A percentile compares a stretch with the other conserved stretches of the same genome.
phyloP scores from a whole-genome alignment of 75 land plant genomes.

The Sequoiadendron giganteum region DNA sequence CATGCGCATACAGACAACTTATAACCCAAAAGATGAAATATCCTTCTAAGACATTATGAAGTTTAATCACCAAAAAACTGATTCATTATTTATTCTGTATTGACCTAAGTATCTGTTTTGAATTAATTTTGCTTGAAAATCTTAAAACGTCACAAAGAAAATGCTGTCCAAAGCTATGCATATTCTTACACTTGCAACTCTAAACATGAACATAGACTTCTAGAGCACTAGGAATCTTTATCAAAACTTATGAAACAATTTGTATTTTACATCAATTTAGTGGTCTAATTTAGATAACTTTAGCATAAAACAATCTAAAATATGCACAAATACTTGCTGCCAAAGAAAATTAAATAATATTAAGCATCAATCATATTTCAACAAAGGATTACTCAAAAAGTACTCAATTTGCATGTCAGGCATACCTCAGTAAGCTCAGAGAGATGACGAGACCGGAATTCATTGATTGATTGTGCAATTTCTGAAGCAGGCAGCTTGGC shows the following conservation, averaged over 20 bases:
- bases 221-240: neutral
- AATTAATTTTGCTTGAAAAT: neutral
- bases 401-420: neutral
- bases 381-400: slow-evolving; percentile 6
- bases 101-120: neutral
- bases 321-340: neutral
- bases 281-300: neutral
- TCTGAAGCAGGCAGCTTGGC: slow-evolving; percentile 89
- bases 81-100: neutral
- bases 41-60: neutral
- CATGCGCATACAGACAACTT: neutral
- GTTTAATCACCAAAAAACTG: neutral
- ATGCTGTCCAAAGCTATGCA: neutral
- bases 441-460: slow-evolving; percentile 84
- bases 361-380: neutral
- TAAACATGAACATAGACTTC: neutral
- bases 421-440: slow-evolving; percentile 96
- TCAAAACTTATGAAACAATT: neutral
- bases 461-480: slow-evolving; percentile 91
- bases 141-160: neutral
- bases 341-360: neutral
- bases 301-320: neutral
- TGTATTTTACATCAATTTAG: neutral
- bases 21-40: neutral
- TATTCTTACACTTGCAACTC: neutral